phyloP scores from a whole-genome alignment of 805 yeast genomes.

The Cyberlindnera suaveolens region DNA sequence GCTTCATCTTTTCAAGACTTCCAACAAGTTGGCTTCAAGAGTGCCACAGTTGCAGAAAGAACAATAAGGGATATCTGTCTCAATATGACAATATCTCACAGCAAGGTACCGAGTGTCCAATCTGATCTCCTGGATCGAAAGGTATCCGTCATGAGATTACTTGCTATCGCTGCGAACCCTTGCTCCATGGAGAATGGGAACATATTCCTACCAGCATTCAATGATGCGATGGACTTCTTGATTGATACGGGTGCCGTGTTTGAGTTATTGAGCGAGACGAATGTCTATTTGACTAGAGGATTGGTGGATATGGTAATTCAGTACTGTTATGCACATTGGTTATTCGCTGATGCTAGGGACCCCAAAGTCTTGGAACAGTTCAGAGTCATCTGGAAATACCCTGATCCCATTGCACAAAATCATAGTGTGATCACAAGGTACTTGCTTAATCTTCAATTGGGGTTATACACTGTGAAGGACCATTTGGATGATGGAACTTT shows the following conservation, averaged over 20 bases:
- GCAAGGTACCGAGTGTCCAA: not conserved
- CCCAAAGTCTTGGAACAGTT: constrained; percentile 20
- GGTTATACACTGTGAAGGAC: constrained; percentile 20
- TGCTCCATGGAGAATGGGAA: constrained; percentile 28
- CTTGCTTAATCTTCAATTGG: constrained; percentile 31
- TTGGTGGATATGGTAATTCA: constrained; percentile 36
- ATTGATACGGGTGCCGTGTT: constrained; percentile 33
- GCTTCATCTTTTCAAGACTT: constrained; percentile 6
- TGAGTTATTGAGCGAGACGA: constrained; percentile 23
- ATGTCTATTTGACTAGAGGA: constrained; percentile 23
- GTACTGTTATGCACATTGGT: constrained; percentile 43
- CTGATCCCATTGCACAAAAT: constrained; percentile 27
- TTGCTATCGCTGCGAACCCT: constrained; percentile 30
- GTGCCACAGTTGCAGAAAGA: constrained; percentile 24
- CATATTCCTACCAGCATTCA: constrained; percentile 32
- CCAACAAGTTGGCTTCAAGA: constrained; percentile 14
- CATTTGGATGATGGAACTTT: constrained; percentile 13
- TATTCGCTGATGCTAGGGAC: constrained; percentile 19
- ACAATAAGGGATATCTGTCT: constrained; percentile 19
- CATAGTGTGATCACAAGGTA: constrained; percentile 28
- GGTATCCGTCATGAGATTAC: constrained; percentile 26
- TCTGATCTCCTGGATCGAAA: constrained; percentile 23
- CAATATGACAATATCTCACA: not conserved
- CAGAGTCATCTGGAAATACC: constrained; percentile 26
- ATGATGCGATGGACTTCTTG: constrained; percentile 32